These are phyloP conservation scores for Suillus alpinus DNA, from an alignment of 768 basidiomycete genomes.

Conservation along the genomic window DNA sequence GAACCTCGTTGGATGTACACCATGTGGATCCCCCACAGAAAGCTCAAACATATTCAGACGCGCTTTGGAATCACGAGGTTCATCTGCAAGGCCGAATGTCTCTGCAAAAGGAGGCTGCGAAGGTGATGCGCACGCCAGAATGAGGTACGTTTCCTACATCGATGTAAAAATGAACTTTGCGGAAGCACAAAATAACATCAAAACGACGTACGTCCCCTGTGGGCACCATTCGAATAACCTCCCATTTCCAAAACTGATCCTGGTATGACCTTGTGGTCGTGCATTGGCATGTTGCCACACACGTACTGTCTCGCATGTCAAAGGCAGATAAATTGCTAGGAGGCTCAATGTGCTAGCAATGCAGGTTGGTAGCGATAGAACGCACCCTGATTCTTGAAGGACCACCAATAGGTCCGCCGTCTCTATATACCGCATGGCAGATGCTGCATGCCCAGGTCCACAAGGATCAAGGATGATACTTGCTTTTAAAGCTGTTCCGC, in stretches of 20 bases:
- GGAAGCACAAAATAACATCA: background rate
- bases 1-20: slow-evolving; percentile 29
- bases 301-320: slow-evolving; percentile 49
- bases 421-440: slow-evolving; percentile 46
- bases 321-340: slow-evolving; percentile 54
- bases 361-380: slow-evolving; percentile 1
- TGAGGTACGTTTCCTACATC: slow-evolving; percentile 23
- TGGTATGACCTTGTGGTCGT: slow-evolving; percentile 2
- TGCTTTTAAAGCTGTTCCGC: slow-evolving; percentile 19
- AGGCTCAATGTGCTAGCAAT: slow-evolving; percentile 7
- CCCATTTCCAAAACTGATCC: slow-evolving; percentile 18
- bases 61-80: slow-evolving; percentile 7
- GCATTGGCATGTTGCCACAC: slow-evolving; percentile 25
- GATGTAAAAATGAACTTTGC: background rate
- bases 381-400: slow-evolving; percentile 67
- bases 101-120: slow-evolving; percentile 20
- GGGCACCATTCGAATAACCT: background rate
- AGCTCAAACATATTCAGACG: slow-evolving; percentile 25
- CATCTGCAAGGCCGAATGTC: slow-evolving; percentile 18
- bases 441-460: slow-evolving; percentile 39
- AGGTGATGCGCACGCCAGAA: slow-evolving; percentile 47
- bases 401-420: slow-evolving; percentile 43
- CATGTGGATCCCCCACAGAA: slow-evolving; percentile 19
- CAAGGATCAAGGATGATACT: slow-evolving; percentile 47
- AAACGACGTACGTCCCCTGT: background rate